Conservation (phyloP, 1,139 yeast species). For the Yamadazyma blattariae region DNA sequence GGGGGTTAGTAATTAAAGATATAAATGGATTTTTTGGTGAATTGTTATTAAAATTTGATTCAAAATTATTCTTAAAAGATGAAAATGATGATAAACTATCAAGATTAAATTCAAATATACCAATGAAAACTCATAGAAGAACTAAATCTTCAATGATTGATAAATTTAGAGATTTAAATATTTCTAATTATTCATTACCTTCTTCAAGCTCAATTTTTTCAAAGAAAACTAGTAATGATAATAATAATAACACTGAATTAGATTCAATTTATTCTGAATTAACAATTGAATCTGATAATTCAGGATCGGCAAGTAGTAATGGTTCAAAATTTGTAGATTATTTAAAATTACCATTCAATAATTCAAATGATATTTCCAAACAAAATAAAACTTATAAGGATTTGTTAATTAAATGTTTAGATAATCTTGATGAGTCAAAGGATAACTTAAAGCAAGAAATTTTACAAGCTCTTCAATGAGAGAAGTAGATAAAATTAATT, state of each 20-base stretch:
- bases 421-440: conserved; percentile 8
- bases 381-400: conserved; percentile 4
- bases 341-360: conserved; percentile 21
- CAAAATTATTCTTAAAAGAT: conserved; percentile 21
- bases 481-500: too few relatives aligned
- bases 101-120: conserved; percentile 6
- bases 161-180: conserved; percentile 16
- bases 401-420: conserved; percentile 11
- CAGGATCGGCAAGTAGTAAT: conserved; percentile 19
- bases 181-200: conserved; percentile 14
- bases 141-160: conserved; percentile 20
- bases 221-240: conserved; percentile 16
- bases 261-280: conserved; percentile 33
- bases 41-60: conserved; percentile 36
- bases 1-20: conserved; percentile 51
- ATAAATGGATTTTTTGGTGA: conserved; percentile 44
- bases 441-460: conserved; percentile 13
- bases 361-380: not conserved
- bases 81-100: conserved; percentile 2
- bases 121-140: conserved; percentile 16
- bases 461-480: conserved; percentile 5
- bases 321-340: conserved; percentile 21
- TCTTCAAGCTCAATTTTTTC: conserved; percentile 21
- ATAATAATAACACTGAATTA: conserved; percentile 18
- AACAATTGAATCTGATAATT: conserved; percentile 11